Percentiles rank a stretch among this genome's conserved stretches.
phyloP scores from a whole-genome alignment of 129 eudicot species.

The Centrapalus pauciflorus region DNA sequence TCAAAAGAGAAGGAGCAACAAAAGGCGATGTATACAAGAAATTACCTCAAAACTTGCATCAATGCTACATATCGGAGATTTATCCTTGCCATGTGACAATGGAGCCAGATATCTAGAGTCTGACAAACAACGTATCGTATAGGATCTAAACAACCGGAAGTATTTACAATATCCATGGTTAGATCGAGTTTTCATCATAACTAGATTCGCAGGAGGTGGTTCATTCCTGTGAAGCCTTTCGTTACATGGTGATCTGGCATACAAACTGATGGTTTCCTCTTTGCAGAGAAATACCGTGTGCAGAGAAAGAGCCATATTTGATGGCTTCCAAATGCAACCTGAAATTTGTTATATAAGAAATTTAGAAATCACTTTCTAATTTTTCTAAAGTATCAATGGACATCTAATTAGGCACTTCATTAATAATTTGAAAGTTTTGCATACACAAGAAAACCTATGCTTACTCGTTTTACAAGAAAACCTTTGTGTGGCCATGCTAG shows the following conservation, averaged over 20 bases:
- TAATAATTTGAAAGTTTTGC: background rate
- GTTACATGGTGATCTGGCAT: constrained; percentile 19
- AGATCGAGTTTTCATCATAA: constrained; percentile 37
- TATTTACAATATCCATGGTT: constrained; percentile 24
- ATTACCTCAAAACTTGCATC: constrained; percentile 43
- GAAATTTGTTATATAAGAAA: background rate
- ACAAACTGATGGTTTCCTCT: constrained; percentile 36
- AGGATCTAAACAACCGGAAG: constrained; percentile 34
- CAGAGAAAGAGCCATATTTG: constrained; percentile 52
- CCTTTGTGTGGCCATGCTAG: no score
- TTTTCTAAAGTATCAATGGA: background rate
- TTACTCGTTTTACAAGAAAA: no score
- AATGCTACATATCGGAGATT: constrained; percentile 20
- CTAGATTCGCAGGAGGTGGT: constrained; percentile 17
- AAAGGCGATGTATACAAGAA: background rate
- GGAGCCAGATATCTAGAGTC: constrained; percentile 27
- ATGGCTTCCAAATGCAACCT: constrained; percentile 29
- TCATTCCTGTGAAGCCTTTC: constrained; percentile 34
- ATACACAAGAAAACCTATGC: background rate
- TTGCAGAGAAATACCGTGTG: constrained; percentile 47
- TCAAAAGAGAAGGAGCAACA: constrained; percentile 1
- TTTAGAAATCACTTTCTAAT: constrained; percentile 8
- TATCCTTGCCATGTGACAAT: constrained; percentile 30
- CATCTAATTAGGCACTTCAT: background rate
- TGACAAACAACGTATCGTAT: constrained; percentile 14